Percentiles rank a stretch among this genome's conserved stretches.
Conservation (phyloP, 164 flowering plant species). For the Amborella trichopoda region DNA sequence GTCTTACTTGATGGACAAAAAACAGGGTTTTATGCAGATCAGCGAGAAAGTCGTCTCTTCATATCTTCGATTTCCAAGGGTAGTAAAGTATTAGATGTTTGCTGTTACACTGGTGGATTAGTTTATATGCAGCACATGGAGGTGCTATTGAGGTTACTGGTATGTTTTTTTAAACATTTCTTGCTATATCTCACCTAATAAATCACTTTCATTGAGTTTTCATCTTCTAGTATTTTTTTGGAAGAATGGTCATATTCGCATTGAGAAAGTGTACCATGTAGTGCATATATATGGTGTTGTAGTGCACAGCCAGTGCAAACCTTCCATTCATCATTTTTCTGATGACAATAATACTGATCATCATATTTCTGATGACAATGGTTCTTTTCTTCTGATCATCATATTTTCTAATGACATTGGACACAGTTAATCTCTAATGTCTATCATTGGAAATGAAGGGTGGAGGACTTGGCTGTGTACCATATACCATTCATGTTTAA, state of each 20-base stretch:
- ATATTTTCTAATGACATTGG: too few relatives aligned
- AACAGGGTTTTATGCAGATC: constrained; percentile 98
- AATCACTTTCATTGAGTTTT: background rate
- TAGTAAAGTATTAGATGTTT: constrained; percentile 70
- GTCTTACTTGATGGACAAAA: constrained; percentile 84
- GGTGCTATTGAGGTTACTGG: constrained; percentile 78
- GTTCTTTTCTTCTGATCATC: too few relatives aligned
- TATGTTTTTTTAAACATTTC: constrained; percentile 13
- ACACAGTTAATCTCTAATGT: too few relatives aligned
- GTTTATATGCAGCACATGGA: constrained; percentile 70
- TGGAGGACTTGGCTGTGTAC: too few relatives aligned
- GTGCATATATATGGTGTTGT: too few relatives aligned
- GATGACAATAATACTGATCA: too few relatives aligned
- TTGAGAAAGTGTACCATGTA: too few relatives aligned
- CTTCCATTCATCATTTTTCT: too few relatives aligned
- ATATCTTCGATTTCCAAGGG: constrained; percentile 61
- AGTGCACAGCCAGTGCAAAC: too few relatives aligned
- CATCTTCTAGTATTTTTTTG: background rate
- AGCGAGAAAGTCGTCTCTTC: constrained; percentile 82
- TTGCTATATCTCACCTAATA: background rate
- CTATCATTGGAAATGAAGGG: too few relatives aligned
- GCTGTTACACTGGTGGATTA: constrained; percentile 98
- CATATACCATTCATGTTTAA: too few relatives aligned
- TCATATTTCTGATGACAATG: too few relatives aligned
- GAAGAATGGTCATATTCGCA: background rate